Evolutionary conservation across 805 yeast genomes (phyloP).

Genomic region (Saccharomycopsis sp.): DNA sequence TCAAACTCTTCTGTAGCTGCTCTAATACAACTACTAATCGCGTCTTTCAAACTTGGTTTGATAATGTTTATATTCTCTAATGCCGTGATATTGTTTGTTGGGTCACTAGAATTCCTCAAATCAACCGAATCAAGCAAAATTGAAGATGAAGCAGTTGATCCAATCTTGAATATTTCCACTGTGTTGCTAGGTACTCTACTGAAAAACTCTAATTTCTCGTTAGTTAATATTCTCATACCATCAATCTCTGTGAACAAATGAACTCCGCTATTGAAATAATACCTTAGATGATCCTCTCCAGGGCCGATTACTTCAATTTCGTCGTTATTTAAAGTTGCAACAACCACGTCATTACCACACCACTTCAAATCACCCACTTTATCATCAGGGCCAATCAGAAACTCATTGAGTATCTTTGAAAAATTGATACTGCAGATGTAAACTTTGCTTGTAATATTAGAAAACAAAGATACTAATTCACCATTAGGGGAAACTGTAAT

Average conservation of each 20-base stretch:
- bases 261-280: conserved; percentile 39
- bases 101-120: conserved; percentile 22
- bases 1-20: conserved; percentile 78
- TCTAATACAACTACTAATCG: conserved; percentile 62
- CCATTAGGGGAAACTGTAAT: conserved; percentile 47
- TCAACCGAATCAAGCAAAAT: conserved; percentile 74
- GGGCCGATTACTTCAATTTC: conserved; percentile 71
- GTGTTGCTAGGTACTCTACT: conserved; percentile 54
- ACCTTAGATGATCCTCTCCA: conserved; percentile 41
- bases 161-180: conserved; percentile 65
- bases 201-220: conserved; percentile 50
- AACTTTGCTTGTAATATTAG: conserved; percentile 34
- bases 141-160: conserved; percentile 78
- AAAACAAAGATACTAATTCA: conserved; percentile 46
- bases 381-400: conserved; percentile 30
- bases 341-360: conserved; percentile 84
- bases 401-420: conserved; percentile 37
- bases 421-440: conserved; percentile 46
- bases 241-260: conserved; percentile 49
- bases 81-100: conserved; percentile 21
- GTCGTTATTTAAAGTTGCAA: conserved; percentile 48
- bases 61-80: conserved; percentile 19
- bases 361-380: conserved; percentile 44
- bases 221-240: conserved; percentile 64
- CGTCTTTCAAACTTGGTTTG: conserved; percentile 41